Percentiles rank a stretch among this genome's conserved stretches.
These are phyloP conservation scores for Delitschia confertaspora DNA, from an alignment of 495 filamentous ascomycete genomes.

Conservation along the genomic window DNA sequence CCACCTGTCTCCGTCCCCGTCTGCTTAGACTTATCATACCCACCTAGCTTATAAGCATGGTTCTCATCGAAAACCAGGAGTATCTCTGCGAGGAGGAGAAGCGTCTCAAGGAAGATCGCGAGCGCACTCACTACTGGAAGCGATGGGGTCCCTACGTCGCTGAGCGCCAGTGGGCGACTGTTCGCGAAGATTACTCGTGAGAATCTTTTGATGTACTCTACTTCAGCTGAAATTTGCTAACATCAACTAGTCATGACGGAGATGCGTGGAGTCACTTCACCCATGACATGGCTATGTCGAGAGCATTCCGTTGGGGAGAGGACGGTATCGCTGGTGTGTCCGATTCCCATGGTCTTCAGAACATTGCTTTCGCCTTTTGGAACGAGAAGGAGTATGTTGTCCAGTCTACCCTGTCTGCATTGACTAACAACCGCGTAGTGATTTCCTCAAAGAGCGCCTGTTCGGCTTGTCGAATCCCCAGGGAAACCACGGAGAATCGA, in stretches of 20 bases:
- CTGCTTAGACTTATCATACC: background rate
- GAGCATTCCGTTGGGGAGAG: conserved; percentile 89
- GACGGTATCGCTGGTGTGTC: conserved; percentile 95
- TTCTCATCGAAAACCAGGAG: conserved; percentile 74
- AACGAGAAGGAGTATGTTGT: conserved; percentile 81
- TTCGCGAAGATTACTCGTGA: conserved; percentile 91
- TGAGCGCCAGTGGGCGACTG: conserved; percentile 83
- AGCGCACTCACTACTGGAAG: conserved; percentile 84
- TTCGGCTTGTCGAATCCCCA: conserved; percentile 94
- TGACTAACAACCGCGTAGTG: conserved; percentile 42
- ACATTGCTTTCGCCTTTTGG: conserved; percentile 95
- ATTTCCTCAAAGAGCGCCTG: conserved; percentile 85
- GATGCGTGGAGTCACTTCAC: conserved; percentile 97
- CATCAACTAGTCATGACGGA: conserved; percentile 67
- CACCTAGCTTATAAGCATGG: conserved; percentile 47
- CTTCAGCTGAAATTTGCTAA: conserved; percentile 10
- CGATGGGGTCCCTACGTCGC: conserved; percentile 79
- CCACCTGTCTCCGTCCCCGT: no score
- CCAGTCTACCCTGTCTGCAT: background rate
- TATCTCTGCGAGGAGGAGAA: conserved; percentile 82
- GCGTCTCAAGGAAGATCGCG: conserved; percentile 73
- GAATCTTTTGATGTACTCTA: conserved; percentile 27
- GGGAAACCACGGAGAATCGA: conserved; percentile 90
- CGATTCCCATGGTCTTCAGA: conserved; percentile 80
- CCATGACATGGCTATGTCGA: conserved; percentile 80